Conservation (phyloP, 805 yeast genomes). For the Candida pini region DNA sequence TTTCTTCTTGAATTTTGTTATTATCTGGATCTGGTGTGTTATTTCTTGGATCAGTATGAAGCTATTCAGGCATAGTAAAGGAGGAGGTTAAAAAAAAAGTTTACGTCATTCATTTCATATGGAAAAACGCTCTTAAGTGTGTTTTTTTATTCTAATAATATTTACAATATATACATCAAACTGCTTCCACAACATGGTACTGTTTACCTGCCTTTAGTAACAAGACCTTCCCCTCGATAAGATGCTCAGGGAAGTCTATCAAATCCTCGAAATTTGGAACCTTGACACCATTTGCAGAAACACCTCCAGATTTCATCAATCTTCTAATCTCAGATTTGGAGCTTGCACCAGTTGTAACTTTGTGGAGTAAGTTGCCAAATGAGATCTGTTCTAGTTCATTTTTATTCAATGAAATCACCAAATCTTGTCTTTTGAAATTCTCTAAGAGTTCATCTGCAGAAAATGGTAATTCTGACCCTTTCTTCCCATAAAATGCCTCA, state of each 20-base stretch:
- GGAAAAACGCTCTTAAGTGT: constrained; percentile 2
- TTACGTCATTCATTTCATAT: constrained; percentile 7
- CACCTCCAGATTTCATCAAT: constrained; percentile 62
- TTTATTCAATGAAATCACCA: constrained; percentile 35
- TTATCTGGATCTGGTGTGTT: constrained; percentile 64
- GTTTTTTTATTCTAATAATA: background rate
- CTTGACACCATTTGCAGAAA: constrained; percentile 46
- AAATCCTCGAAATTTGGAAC: constrained; percentile 42
- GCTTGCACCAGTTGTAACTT: constrained; percentile 42
- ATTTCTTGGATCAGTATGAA: constrained; percentile 78
- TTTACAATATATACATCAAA: background rate
- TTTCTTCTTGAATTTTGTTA: constrained; percentile 27
- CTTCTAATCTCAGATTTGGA: constrained; percentile 33
- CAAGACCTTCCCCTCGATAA: constrained; percentile 56
- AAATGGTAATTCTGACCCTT: constrained; percentile 27
- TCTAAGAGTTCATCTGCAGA: constrained; percentile 43
- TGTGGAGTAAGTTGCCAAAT: constrained; percentile 48
- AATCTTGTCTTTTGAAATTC: constrained; percentile 55
- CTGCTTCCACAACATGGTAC: constrained; percentile 50
- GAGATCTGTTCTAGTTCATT: constrained; percentile 29
- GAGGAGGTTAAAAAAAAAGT: constrained; percentile 33
- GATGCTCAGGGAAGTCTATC: constrained; percentile 37
- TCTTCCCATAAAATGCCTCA: constrained; percentile 46
- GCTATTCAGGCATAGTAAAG: constrained; percentile 73
- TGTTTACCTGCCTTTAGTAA: constrained; percentile 73